phyloP scores from a whole-genome alignment of 345 rosid genomes.

The Populus ilicifolia region DNA sequence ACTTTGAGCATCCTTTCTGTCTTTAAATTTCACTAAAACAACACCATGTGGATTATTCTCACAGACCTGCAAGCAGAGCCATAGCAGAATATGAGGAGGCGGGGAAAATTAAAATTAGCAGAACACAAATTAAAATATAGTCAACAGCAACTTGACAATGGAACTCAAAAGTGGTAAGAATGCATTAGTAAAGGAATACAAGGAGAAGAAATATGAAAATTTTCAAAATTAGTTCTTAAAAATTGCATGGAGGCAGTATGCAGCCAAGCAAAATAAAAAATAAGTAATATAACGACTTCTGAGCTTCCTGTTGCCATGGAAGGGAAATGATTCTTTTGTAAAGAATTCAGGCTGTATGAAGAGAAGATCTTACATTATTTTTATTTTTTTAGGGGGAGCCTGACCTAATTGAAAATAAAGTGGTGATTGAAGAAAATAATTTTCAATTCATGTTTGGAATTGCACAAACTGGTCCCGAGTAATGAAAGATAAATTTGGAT shows the following conservation, averaged over 20 bases:
- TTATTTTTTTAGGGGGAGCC: too few relatives aligned
- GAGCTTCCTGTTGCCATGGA: not conserved
- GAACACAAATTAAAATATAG: not conserved
- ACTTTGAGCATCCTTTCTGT: constrained; percentile 77
- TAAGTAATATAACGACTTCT: not conserved
- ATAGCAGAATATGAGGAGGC: not conserved
- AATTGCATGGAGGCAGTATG: not conserved
- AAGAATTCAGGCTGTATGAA: too few relatives aligned
- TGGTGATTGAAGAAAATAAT: not conserved
- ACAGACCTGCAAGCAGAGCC: constrained; percentile 53
- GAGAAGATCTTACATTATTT: too few relatives aligned
- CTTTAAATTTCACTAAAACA: constrained; percentile 79
- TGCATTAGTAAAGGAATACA: not conserved
- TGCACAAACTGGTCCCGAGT: not conserved
- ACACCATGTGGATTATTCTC: constrained; percentile 91
- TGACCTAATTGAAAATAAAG: too few relatives aligned
- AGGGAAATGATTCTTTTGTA: not conserved
- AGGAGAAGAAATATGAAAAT: not conserved
- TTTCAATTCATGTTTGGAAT: not conserved
- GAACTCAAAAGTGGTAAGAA: not conserved
- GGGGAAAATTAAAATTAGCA: not conserved
- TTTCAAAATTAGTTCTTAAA: not conserved
- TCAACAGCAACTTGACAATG: not conserved
- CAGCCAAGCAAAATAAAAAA: not conserved
- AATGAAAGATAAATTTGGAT: not conserved